Percentiles rank a stretch among this genome's conserved stretches.
phyloP scores from a whole-genome alignment of 805 yeast species.

The Yarrowia phangngaensis region DNA sequence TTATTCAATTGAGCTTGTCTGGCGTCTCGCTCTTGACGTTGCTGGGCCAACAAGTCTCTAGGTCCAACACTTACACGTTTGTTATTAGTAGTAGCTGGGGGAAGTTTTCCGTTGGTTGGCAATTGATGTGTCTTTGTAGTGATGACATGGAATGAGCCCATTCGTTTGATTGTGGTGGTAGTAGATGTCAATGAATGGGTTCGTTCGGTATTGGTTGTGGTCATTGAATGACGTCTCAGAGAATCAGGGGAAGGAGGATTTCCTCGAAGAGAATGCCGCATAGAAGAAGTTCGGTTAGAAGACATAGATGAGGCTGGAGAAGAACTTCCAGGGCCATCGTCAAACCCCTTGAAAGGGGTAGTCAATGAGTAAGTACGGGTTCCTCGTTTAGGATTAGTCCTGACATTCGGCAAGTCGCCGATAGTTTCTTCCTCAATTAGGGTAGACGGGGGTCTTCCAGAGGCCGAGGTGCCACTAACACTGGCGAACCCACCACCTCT shows the following conservation, averaged over 20 bases:
- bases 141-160: constrained; percentile 41
- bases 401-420: constrained; percentile 14
- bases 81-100: too few species aligned
- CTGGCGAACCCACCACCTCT: constrained; percentile 26
- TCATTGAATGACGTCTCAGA: constrained; percentile 33
- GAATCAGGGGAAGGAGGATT: constrained; percentile 15
- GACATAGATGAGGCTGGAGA: constrained; percentile 4
- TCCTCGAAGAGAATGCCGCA: constrained; percentile 1
- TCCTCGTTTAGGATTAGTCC: constrained; percentile 19
- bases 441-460: constrained; percentile 2
- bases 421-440: constrained; percentile 18
- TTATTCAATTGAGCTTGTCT: constrained; percentile 5
- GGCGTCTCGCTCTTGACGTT: constrained; percentile 20
- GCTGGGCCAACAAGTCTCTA: constrained; percentile 7
- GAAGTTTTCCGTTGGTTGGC: constrained; percentile 23
- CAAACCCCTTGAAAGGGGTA: constrained; percentile 29
- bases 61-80: neutral
- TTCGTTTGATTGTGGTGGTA: constrained; percentile 40
- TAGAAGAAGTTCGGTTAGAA: neutral
- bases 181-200: constrained; percentile 39
- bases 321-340: constrained; percentile 25
- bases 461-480: constrained; percentile 15
- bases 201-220: constrained; percentile 37
- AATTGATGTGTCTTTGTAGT: constrained; percentile 36
- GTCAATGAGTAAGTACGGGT: constrained; percentile 33